Evolutionary conservation across 805 yeast species (phyloP), one percentile per base, ranked within the genome.

Genomic region (Barnettozyma sucrosica): DNA sequence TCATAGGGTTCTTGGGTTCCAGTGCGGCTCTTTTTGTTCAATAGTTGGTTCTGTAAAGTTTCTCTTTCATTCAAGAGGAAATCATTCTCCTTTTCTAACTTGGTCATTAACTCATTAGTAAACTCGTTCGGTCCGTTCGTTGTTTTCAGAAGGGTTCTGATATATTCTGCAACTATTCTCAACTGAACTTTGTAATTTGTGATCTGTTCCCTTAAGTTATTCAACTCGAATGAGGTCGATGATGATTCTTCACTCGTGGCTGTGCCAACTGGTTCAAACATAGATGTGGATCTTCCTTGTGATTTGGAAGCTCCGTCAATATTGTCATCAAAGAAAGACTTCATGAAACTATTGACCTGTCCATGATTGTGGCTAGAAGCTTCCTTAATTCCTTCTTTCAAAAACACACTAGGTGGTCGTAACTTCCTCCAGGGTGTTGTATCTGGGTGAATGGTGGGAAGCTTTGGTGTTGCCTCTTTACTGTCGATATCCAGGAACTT

Each of bases 101-200:
- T 52, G 5, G 44, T 47, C 54, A 58, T 50, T 11, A 61, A 45
- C n/a, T 54, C 58, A 14, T 51, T 51, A 28, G 56, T 55, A 30
- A 59, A 37, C 19, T 46, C 60, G 10, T 55, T 55, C 14, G 51
- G 47, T 25, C 51, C 49, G 5, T 61, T 58, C 7, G 61, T 47
- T 7, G 47, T 41, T 8, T 51, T 49, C 4, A 59, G 36, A 11
- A 60, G 34, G 20, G 52, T 50, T 44, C 61, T 42, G 4, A 60
- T 58, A 16, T 57, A 42, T 40, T 69, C 72, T 26, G 65, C 59
- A 9, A 69, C 47, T 0, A 70, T 56, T 21, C 61, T 54, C 4
- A 65, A 59, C 45, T 63, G 69, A 20, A 66, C 61, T 49, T 69
- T 72, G 33, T 73, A 66, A 11, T 66, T 64, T 10, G 74, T 74